phyloP scores from a whole-genome alignment of 495 filamentous ascomycete species.

The Chaetomium tenue region DNA sequence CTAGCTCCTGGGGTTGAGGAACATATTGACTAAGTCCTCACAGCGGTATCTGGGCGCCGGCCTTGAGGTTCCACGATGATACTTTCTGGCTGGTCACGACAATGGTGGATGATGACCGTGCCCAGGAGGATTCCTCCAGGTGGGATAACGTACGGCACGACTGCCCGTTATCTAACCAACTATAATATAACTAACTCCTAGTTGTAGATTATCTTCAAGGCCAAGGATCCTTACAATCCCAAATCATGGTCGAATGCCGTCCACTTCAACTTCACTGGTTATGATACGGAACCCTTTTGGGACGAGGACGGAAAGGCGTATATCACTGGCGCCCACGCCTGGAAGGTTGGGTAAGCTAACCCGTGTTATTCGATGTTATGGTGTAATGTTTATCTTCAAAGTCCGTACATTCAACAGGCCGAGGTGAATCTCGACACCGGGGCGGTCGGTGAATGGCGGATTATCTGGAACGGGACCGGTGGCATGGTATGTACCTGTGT shows the following conservation, averaged over 20 bases:
- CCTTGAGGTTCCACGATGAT: conserved; percentile 39
- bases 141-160: conserved; percentile 42
- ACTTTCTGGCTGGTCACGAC: conserved; percentile 47
- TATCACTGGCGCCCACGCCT: conserved; percentile 45
- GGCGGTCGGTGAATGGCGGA: conserved; percentile 38
- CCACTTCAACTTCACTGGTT: conserved; percentile 45
- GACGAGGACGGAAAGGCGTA: conserved; percentile 52
- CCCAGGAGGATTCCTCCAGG: conserved; percentile 35
- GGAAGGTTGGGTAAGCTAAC: conserved; percentile 40
- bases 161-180: no score
- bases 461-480: conserved; percentile 47
- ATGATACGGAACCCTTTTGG: conserved; percentile 50
- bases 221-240: conserved; percentile 37
- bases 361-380: background rate
- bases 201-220: conserved; percentile 42
- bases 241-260: conserved; percentile 40
- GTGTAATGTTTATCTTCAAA: conserved; percentile 17
- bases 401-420: conserved; percentile 42
- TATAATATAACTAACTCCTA: background rate
- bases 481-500: conserved; percentile 38
- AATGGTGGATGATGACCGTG: conserved; percentile 43
- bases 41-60: conserved; percentile 47
- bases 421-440: conserved; percentile 43
- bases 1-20: background rate
- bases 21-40: background rate